phyloP scores from a whole-genome alignment of 495 filamentous ascomycete genomes.

The Penicillium macrosclerotiorum region DNA sequence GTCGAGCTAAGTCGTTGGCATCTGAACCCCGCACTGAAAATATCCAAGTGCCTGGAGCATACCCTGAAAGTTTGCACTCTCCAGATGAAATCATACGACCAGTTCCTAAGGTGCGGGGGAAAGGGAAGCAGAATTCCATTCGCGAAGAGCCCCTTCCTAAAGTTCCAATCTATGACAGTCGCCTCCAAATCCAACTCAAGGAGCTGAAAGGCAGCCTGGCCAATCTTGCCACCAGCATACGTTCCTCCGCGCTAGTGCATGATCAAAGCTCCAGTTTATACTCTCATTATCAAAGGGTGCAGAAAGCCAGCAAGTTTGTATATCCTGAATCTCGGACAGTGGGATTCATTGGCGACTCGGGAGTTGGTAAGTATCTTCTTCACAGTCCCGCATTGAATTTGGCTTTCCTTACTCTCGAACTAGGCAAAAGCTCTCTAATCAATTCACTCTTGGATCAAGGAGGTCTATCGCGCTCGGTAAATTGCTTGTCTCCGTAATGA shows the following conservation, averaged over 20 bases:
- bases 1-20: not conserved
- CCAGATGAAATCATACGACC: not conserved
- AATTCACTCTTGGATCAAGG: slow-evolving; percentile 30
- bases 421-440: slow-evolving; percentile 35
- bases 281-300: not conserved
- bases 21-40: not conserved
- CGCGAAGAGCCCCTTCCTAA: slow-evolving; percentile 15
- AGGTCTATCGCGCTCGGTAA: slow-evolving; percentile 27
- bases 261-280: slow-evolving; percentile 7
- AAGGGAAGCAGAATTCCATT: not conserved
- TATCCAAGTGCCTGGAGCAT: not conserved
- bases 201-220: slow-evolving; percentile 13
- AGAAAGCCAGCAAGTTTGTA: too few species aligned
- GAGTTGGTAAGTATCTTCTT: not conserved
- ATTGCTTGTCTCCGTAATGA: not conserved
- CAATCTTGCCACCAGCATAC: slow-evolving; percentile 10
- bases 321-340: too few species aligned
- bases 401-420: not conserved
- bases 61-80: not conserved
- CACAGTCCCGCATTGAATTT: not conserved
- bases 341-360: too few species aligned
- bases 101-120: not conserved
- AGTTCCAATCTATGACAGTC: slow-evolving; percentile 15
- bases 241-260: not conserved
- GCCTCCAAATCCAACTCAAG: slow-evolving; percentile 16